Evolutionary conservation across 257 asterid genomes (phyloP).

Genomic region (Cinchona pubescens): DNA sequence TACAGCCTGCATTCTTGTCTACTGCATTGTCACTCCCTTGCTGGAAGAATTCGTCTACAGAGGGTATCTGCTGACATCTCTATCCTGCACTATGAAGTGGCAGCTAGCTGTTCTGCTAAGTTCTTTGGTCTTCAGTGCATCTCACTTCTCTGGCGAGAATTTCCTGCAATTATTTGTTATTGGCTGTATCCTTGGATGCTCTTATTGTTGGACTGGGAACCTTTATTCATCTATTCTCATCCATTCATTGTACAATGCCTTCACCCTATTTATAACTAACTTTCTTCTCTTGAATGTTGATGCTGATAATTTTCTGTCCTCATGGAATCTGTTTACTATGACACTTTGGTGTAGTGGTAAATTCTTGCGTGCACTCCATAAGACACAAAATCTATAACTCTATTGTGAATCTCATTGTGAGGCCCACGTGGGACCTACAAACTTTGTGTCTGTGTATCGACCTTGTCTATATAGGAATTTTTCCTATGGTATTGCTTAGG

Average conservation of each 20-base stretch:
- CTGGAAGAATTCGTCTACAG: conserved; percentile 85
- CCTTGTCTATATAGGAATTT: no score
- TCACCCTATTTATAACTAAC: conserved; percentile 50
- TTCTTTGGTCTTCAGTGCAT: conserved; percentile 65
- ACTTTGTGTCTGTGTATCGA: no score
- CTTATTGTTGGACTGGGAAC: conserved; percentile 87
- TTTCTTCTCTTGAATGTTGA: conserved; percentile 36
- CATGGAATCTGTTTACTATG: not conserved
- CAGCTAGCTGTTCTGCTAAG: conserved; percentile 60
- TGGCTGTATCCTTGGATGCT: conserved; percentile 68
- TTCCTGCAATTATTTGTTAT: conserved; percentile 58
- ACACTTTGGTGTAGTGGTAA: not conserved
- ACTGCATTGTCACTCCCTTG: conserved; percentile 66
- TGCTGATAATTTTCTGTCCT: not conserved
- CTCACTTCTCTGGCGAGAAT: conserved; percentile 76
- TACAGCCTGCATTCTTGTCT: conserved; percentile 45
- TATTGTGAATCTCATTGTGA: no score
- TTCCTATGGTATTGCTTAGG: not conserved
- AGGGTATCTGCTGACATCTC: conserved; percentile 69
- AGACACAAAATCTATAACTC: no score
- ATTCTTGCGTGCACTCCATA: no score
- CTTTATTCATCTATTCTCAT: conserved; percentile 48
- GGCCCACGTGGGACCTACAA: no score
- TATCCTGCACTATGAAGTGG: conserved; percentile 71
- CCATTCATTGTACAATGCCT: conserved; percentile 77